Conservation (phyloP, 2,329 filamentous ascomycete genomes). For the Cordyceps fumosorosea region DNA sequence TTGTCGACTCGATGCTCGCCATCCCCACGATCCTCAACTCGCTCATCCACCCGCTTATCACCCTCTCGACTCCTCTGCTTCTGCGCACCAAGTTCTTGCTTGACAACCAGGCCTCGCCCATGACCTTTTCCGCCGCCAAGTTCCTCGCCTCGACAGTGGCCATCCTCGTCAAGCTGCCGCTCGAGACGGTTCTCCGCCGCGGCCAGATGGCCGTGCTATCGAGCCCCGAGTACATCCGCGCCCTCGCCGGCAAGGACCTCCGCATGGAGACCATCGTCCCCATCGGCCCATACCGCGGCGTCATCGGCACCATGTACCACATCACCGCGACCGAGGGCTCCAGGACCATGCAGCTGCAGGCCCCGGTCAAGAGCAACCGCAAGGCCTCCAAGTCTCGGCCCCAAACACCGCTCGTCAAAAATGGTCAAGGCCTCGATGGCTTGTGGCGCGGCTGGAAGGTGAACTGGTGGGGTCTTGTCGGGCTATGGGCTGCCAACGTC, state of each 20-base stretch:
- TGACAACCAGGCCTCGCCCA: constrained; percentile 74
- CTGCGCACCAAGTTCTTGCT: constrained; percentile 79
- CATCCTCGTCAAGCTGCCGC: constrained; percentile 77
- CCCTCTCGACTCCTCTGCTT: constrained; percentile 74
- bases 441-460: constrained; percentile 71
- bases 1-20: constrained; percentile 64
- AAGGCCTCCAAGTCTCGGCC: constrained; percentile 28
- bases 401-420: constrained; percentile 35
- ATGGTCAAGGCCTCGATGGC: constrained; percentile 62
- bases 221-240: constrained; percentile 43
- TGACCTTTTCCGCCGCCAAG: constrained; percentile 72
- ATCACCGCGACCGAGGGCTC: constrained; percentile 79
- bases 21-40: constrained; percentile 84
- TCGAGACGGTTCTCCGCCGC: constrained; percentile 86
- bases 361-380: constrained; percentile 27
- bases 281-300: constrained; percentile 73
- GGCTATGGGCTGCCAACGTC: constrained; percentile 64
- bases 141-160: constrained; percentile 76
- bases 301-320: constrained; percentile 84
- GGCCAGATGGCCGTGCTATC: constrained; percentile 73
- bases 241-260: constrained; percentile 36
- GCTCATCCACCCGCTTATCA: constrained; percentile 74
- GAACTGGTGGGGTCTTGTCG: constrained; percentile 70
- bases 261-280: constrained; percentile 69
- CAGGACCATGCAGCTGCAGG: constrained; percentile 36